A percentile compares a stretch with the other conserved stretches of the same genome.
phyloP scores from a whole-genome alignment of 2,329 filamentous ascomycete genomes.

The Achaetomium macrosporum region DNA sequence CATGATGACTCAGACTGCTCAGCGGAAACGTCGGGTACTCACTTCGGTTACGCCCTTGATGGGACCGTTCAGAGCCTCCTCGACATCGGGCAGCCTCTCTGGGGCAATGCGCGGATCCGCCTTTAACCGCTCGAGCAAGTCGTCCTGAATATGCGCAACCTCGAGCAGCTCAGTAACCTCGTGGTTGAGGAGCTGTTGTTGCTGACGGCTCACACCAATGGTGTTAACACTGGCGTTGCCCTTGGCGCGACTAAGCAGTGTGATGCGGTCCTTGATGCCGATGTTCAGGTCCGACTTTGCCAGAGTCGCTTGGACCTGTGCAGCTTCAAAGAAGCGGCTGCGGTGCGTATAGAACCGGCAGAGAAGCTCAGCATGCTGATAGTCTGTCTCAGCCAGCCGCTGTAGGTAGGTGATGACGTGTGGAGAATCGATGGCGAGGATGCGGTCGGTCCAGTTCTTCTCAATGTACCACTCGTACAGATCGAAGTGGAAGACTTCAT shows the following conservation, averaged over 20 bases:
- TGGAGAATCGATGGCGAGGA: constrained; percentile 76
- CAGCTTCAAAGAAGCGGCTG: constrained; percentile 77
- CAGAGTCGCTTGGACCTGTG: constrained; percentile 75
- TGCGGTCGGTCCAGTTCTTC: constrained; percentile 76
- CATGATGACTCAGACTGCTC: background rate
- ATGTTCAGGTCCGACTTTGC: constrained; percentile 78
- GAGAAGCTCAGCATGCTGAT: constrained; percentile 79
- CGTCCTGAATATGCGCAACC: constrained; percentile 90
- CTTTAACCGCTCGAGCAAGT: constrained; percentile 72
- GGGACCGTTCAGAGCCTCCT: constrained; percentile 66
- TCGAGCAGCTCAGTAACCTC: constrained; percentile 83
- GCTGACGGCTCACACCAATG: constrained; percentile 68
- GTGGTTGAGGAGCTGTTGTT: constrained; percentile 78
- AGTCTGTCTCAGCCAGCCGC: constrained; percentile 64
- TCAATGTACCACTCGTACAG: constrained; percentile 97
- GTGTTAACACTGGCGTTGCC: constrained; percentile 85
- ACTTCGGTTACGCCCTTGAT: constrained; percentile 73
- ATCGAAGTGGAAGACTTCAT: constrained; percentile 92
- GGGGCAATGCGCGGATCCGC: constrained; percentile 63
- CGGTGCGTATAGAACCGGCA: constrained; percentile 90
- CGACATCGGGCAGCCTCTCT: constrained; percentile 58
- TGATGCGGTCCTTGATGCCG: constrained; percentile 77
- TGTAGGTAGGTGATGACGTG: constrained; percentile 84
- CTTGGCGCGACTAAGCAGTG: constrained; percentile 83
- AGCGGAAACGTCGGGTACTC: constrained; percentile 33